Evolutionary conservation across 768 basidiomycete genomes (phyloP).

Genomic region (Lentinula sp.): DNA sequence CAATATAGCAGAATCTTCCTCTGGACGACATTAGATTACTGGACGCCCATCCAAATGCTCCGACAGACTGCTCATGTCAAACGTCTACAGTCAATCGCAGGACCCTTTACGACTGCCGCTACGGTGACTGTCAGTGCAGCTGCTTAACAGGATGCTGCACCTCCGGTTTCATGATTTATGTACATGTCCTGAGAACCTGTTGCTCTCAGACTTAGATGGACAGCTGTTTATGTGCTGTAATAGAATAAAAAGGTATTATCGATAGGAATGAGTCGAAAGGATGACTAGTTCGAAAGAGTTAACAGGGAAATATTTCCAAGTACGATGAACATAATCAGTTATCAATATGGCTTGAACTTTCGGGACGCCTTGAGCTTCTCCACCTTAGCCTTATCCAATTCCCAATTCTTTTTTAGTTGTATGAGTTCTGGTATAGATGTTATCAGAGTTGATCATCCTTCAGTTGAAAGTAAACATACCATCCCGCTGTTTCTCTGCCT

Average conservation of each 20-base stretch:
- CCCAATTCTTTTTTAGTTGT: constrained; percentile 77
- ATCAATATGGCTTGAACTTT: constrained; percentile 82
- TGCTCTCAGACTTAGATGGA: too few relatives aligned
- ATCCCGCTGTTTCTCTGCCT: constrained; percentile 81
- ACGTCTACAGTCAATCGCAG: constrained; percentile 44
- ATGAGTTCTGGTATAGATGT: constrained; percentile 44
- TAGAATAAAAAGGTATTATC: background rate
- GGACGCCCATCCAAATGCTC: constrained; percentile 39
- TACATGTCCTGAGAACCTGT: background rate
- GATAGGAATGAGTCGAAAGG: too few relatives aligned
- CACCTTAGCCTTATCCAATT: constrained; percentile 82
- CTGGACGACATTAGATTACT: constrained; percentile 64
- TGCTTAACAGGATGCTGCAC: background rate
- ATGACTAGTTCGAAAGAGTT: too few relatives aligned
- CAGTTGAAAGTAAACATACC: constrained; percentile 37
- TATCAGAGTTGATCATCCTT: background rate
- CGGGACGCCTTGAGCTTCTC: constrained; percentile 73
- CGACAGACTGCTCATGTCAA: constrained; percentile 20
- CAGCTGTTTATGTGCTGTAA: too few relatives aligned
- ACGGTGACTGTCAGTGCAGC: background rate
- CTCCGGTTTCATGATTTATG: background rate
- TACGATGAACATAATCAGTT: too few relatives aligned
- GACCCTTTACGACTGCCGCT: constrained; percentile 39
- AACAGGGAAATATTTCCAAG: too few relatives aligned
- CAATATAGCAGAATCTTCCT: constrained; percentile 65